Base-by-base conservation (phyloP, 2,329 filamentous ascomycete genomes). In the Pestalotiopsis sp. region DNA sequence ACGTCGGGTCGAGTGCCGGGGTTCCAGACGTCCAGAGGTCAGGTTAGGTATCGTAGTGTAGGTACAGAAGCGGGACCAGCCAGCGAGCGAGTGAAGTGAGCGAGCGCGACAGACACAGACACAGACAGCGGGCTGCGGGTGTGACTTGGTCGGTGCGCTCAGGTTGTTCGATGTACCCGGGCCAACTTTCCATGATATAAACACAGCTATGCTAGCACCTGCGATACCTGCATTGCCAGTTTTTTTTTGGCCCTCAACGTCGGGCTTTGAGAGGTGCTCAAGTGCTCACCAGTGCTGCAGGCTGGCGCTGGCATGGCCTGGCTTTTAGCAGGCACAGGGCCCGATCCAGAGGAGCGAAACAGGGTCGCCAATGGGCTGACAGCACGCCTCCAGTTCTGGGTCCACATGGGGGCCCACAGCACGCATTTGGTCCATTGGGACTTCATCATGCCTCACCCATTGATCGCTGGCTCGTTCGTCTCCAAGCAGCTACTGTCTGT, bases 11-110 rank as follows among this genome's bases (percentile, higher is more conserved):
- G 45, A 58, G 63, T 56, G 63, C 63, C 25, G 63, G 61, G n/a
- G 45, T 52, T 52, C 45, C 45, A 52, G 45, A 52, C 45, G 45
- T 23, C 17, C 45, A 52, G 45, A n/a, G 20, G 45, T 17, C 20
- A 52, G 45, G 45, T 52, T 56, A 36, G 20, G 20, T 59, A 59
- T 11, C 23, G 57, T 59, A 59, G 57, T 27, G 57, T 59, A 59
- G 57, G 57, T 36, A 59, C 45, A 52, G 45, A 52, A 52, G 45
- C 31, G 57, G 23, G 57, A 14, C 57, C 57, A 36, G 57, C 57
- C 57, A 59, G 57, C 57, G 57, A 59, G 23, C 57, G 57, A 59
- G 57, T 23, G 57, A 59, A 31, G 57, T n/a, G 52, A 31, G 57
- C 27, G 20, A 20, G 20, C 45, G 45, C 20, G 45, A 20, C 14